A percentile compares a stretch with the other conserved stretches of the same genome.
Evolutionary conservation across 176 grass and related monocot genomes (phyloP).

Genomic region (Elaeis guineensis): DNA sequence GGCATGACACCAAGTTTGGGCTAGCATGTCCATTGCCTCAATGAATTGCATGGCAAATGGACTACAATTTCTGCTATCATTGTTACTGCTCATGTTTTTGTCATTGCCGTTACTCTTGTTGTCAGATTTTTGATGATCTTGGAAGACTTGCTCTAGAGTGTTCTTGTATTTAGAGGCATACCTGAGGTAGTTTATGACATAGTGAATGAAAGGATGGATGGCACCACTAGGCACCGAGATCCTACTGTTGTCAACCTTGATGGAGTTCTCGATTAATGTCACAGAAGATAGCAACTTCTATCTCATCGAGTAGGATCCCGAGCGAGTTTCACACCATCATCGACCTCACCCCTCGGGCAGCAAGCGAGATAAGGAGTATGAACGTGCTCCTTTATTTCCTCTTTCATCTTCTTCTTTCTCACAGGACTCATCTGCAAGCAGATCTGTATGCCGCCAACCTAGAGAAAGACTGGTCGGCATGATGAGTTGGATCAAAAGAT

Average conservation of each 20-base stretch:
- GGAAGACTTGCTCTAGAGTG: slow-evolving; percentile 79
- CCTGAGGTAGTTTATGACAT: slow-evolving; percentile 94
- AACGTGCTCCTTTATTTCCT: too few relatives aligned
- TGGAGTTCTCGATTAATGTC: slow-evolving; percentile 84
- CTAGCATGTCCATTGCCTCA: slow-evolving; percentile 81
- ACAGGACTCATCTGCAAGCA: too few relatives aligned
- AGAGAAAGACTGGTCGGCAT: too few relatives aligned
- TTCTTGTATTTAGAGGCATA: slow-evolving; percentile 70
- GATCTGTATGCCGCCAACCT: too few relatives aligned
- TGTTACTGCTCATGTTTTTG: not conserved
- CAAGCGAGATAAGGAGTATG: too few relatives aligned
- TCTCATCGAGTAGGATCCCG: too few relatives aligned
- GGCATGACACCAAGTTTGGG: too few relatives aligned
- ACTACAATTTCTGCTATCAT: slow-evolving; percentile 1
- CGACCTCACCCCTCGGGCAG: too few relatives aligned
- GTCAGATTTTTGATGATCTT: slow-evolving; percentile 32
- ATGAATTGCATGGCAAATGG: slow-evolving; percentile 58
- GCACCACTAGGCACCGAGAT: slow-evolving; percentile 53
- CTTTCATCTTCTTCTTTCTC: too few relatives aligned
- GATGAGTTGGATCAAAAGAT: too few relatives aligned
- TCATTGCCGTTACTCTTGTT: not conserved
- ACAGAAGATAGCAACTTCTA: slow-evolving; percentile 69
- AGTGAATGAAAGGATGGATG: slow-evolving; percentile 69
- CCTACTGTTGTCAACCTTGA: slow-evolving; percentile 54
- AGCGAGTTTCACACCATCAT: too few relatives aligned